A percentile compares a stretch with the other conserved stretches of the same genome.
phyloP scores from a whole-genome alignment of 352 stramenopile species.

The Pythium dissotocum region DNA sequence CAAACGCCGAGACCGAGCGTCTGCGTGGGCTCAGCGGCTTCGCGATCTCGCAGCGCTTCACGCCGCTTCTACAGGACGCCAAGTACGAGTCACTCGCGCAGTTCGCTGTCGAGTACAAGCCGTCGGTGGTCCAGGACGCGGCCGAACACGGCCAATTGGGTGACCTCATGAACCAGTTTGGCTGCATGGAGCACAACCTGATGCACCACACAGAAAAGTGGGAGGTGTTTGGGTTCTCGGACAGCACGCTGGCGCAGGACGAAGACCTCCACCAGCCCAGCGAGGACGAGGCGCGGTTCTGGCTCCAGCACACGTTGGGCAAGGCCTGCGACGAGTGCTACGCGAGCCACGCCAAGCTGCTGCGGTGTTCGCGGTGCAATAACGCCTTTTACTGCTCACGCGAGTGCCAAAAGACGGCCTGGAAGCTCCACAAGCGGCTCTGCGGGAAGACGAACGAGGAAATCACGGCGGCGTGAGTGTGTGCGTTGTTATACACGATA shows the following conservation, averaged over 20 bases:
- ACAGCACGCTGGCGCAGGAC: conserved; percentile 43
- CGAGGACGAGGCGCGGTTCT: conserved; percentile 67
- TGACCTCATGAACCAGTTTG: conserved; percentile 73
- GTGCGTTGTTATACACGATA: background rate
- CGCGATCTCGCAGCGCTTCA: conserved; percentile 74
- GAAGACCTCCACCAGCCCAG: conserved; percentile 45
- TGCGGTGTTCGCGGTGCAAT: conserved; percentile 61
- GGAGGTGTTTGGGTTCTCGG: conserved; percentile 60
- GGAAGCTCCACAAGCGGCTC: conserved; percentile 77
- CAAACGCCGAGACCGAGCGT: conserved; percentile 52
- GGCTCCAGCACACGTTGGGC: conserved; percentile 54
- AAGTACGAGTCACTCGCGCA: conserved; percentile 59
- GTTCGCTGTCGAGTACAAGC: conserved; percentile 77
- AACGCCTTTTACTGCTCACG: conserved; percentile 80
- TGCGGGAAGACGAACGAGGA: conserved; percentile 61
- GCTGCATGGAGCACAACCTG: conserved; percentile 71
- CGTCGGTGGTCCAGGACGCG: conserved; percentile 30
- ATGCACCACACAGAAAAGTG: conserved; percentile 86
- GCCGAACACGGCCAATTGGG: conserved; percentile 33
- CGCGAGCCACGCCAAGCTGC: conserved; percentile 48
- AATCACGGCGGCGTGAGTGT: conserved; percentile 25
- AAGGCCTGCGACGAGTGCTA: conserved; percentile 76
- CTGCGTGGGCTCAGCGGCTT: conserved; percentile 74
- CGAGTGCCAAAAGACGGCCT: conserved; percentile 77
- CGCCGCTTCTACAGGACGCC: conserved; percentile 42